These are phyloP conservation scores for Tulasnella sp. DNA, from an alignment of 768 basidiomycete species.

Conservation along the genomic window DNA sequence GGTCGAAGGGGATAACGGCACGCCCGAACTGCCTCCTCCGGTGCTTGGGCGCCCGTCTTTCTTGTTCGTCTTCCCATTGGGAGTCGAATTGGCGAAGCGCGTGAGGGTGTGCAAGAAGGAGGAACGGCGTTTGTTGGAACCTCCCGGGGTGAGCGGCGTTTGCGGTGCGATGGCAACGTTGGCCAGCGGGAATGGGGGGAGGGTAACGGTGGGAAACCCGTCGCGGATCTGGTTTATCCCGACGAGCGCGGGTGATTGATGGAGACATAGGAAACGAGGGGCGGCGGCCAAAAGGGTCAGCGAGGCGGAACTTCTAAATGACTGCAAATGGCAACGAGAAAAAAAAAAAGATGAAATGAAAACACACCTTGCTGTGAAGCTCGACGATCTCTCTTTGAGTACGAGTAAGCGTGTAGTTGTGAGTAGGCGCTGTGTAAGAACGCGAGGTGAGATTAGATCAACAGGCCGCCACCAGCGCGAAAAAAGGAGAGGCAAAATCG, in stretches of 20 bases:
- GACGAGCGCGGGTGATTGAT: not conserved
- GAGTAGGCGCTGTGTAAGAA: conserved; percentile 64
- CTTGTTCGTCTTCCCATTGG: conserved; percentile 49
- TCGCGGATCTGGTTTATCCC: conserved; percentile 51
- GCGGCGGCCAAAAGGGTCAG: not conserved
- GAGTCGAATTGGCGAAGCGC: conserved; percentile 39
- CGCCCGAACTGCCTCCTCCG: not conserved
- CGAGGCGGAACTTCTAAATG: not conserved
- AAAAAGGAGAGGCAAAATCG: conserved; percentile 30
- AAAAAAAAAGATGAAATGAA: too few relatives aligned
- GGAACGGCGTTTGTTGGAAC: conserved; percentile 47
- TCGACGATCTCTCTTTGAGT: conserved; percentile 72
- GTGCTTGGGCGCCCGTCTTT: conserved; percentile 5
- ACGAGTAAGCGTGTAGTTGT: conserved; percentile 82
- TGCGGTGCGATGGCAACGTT: conserved; percentile 4
- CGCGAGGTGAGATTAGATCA: conserved; percentile 20
- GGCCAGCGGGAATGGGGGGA: conserved; percentile 63
- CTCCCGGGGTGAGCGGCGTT: not conserved
- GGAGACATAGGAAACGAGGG: not conserved
- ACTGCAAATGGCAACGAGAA: not conserved
- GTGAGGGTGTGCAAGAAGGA: conserved; percentile 76
- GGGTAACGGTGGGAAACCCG: conserved; percentile 50
- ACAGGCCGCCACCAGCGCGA: not conserved
- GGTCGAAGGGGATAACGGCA: not conserved
- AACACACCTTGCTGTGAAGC: conserved; percentile 58